Conservation (phyloP, 768 basidiomycete genomes). For the Krasilnikovozyma curviuscula region DNA sequence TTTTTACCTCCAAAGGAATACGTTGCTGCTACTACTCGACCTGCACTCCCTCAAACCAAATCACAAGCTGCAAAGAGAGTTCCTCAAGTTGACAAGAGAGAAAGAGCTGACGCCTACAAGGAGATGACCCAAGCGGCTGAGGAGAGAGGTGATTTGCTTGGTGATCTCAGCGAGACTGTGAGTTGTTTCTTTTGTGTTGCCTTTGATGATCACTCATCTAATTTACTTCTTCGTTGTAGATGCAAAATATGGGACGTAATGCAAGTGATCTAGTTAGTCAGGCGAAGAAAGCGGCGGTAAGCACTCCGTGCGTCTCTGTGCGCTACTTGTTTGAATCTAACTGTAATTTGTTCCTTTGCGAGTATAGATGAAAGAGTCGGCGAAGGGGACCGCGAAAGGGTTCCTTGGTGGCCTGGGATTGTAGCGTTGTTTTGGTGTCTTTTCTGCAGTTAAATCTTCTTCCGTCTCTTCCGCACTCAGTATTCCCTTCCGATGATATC, state of each 20-base stretch:
- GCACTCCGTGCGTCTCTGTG: no score
- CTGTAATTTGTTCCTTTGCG: no score
- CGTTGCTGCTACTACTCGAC: not conserved
- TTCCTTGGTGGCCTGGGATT: no score
- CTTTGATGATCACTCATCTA: not conserved
- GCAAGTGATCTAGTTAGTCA: not conserved
- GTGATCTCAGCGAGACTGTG: slow-evolving; percentile 5
- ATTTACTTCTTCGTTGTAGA: not conserved
- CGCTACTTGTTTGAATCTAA: no score
- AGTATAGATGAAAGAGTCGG: slow-evolving; percentile 5
- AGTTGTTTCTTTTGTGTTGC: not conserved
- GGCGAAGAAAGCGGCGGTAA: not conserved
- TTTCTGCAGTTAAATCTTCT: no score
- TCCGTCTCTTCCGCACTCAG: no score
- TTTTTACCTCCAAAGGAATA: not conserved
- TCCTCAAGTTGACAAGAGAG: not conserved
- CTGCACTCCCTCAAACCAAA: not conserved
- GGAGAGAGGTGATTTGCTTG: slow-evolving; percentile 7
- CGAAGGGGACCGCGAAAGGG: not conserved
- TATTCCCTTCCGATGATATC: no score
- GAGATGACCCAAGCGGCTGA: slow-evolving; percentile 9
- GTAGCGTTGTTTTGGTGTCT: no score
- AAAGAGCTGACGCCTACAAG: not conserved
- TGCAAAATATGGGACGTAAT: not conserved
- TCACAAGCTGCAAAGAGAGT: not conserved